A percentile compares a stretch with the other conserved stretches of the same genome.
Conservation (phyloP, 164 flowering plant species). For the Stephania japonica region DNA sequence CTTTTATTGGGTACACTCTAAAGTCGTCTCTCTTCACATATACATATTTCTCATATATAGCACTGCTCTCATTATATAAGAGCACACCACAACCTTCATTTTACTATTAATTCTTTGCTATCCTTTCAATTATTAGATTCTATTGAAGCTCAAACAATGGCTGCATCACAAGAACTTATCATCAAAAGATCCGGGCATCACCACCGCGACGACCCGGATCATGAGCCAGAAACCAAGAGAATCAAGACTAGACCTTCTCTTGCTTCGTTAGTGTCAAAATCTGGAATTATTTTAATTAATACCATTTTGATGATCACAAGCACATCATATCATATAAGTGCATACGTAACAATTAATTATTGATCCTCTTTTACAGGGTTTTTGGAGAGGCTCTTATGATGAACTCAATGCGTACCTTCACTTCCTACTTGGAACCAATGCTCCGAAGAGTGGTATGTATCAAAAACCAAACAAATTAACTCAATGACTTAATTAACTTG, state of each 20-base stretch:
- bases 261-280: conserved; percentile 47
- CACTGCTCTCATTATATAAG: no score
- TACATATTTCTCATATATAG: no score
- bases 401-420: conserved; percentile 40
- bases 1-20: background rate
- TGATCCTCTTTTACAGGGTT: conserved; percentile 31
- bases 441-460: conserved; percentile 60
- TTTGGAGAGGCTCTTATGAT: conserved; percentile 46
- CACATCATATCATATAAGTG: no score
- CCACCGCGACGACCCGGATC: background rate
- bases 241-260: conserved; percentile 40
- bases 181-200: background rate
- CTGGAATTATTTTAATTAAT: background rate
- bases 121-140: background rate
- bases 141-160: background rate
- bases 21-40: background rate
- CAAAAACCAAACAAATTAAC: background rate
- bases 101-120: background rate
- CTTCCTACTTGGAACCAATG: conserved; percentile 56
- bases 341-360: background rate
- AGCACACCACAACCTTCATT: background rate
- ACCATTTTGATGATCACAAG: background rate
- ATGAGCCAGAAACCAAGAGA: conserved; percentile 28
- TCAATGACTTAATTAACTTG: background rate
- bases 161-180: background rate